Conservation (phyloP, 106 monocot genomes). For the Phalaenopsis equestris region DNA sequence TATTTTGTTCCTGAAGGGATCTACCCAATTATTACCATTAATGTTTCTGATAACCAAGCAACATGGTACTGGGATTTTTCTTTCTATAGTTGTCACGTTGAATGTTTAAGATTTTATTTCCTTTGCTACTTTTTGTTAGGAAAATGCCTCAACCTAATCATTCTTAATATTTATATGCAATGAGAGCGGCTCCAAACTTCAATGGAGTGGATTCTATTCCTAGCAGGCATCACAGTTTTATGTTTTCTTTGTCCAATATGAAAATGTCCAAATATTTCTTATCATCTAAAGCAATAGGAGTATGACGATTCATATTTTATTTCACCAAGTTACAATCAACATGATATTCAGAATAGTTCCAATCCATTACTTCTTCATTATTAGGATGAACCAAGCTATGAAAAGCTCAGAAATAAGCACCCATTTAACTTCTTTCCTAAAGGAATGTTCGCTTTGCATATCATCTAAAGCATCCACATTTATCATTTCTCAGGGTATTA, state of each 20-base stretch:
- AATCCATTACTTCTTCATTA: conserved; percentile 1
- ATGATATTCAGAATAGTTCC: not conserved
- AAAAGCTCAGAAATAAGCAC: not conserved
- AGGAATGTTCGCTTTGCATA: not conserved
- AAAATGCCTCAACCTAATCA: not conserved
- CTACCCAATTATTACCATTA: not conserved
- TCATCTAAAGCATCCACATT: conserved; percentile 7
- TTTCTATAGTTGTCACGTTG: not conserved
- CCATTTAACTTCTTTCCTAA: not conserved
- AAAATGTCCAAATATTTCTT: not conserved
- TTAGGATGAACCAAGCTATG: not conserved
- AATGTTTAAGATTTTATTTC: not conserved
- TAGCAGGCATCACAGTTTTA: not conserved
- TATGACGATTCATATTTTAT: not conserved
- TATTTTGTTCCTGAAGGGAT: not conserved
- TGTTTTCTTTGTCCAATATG: not conserved
- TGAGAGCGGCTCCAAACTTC: not conserved
- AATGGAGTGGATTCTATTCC: not conserved
- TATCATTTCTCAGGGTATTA: conserved; percentile 3
- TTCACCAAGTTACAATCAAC: not conserved
- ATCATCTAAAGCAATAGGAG: not conserved
- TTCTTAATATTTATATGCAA: not conserved
- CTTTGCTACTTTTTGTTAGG: not conserved
- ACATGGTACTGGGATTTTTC: not conserved
- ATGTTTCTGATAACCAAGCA: not conserved